Conservation (phyloP, 2,329 filamentous ascomycete genomes). For the Xylaria sp. region DNA sequence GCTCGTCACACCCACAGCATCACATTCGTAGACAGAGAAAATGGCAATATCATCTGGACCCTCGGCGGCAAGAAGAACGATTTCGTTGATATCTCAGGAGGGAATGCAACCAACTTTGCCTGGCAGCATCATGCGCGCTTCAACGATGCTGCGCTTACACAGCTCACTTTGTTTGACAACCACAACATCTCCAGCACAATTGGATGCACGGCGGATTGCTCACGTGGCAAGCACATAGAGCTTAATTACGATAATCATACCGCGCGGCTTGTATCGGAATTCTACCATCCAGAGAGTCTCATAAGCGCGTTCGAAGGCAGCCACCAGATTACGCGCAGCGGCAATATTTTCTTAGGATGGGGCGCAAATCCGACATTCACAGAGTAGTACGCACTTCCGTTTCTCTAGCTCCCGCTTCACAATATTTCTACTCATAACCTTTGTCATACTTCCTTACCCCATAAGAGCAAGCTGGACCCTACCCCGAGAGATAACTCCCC, state of each 20-base stretch:
- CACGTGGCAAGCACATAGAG: slow-evolving; percentile 36
- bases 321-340: slow-evolving; percentile 25
- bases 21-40: slow-evolving; percentile 28
- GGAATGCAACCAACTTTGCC: slow-evolving; percentile 32
- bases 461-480: too few species aligned
- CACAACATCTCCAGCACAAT: slow-evolving; percentile 62
- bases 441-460: not conserved
- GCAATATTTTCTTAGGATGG: slow-evolving; percentile 50
- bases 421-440: not conserved
- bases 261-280: slow-evolving; percentile 34
- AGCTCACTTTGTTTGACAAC: slow-evolving; percentile 48
- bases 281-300: slow-evolving; percentile 34
- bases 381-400: slow-evolving; percentile 41
- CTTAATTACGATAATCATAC: slow-evolving; percentile 32
- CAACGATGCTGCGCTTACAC: slow-evolving; percentile 9
- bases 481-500: not conserved
- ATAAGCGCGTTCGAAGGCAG: slow-evolving; percentile 34
- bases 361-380: slow-evolving; percentile 52
- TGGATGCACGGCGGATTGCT: slow-evolving; percentile 54
- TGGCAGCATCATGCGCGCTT: slow-evolving; percentile 42
- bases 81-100: slow-evolving; percentile 37
- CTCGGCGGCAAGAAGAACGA: slow-evolving; percentile 39
- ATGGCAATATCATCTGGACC: slow-evolving; percentile 32
- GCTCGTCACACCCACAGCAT: slow-evolving; percentile 35
- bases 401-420: not conserved